Conservation (phyloP, 345 rosid species). For the Hibiscus mutabilis region DNA sequence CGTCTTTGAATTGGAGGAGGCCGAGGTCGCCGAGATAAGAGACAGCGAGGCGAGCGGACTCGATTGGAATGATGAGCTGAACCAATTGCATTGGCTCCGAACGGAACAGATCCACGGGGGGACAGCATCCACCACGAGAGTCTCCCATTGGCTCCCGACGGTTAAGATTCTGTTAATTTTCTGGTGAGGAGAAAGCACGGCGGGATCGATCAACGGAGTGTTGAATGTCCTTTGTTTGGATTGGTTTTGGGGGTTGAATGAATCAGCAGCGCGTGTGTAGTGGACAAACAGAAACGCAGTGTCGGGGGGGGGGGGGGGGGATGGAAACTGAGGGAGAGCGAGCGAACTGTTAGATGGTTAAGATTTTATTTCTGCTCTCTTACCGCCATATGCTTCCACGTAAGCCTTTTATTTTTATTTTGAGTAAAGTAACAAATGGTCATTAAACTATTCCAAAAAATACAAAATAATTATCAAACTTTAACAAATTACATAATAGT, state of each 20-base stretch:
- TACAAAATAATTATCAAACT: too few species aligned
- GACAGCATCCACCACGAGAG: slow-evolving; percentile 62
- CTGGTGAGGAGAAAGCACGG: not conserved
- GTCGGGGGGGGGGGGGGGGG: not conserved
- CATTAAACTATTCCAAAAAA: too few species aligned
- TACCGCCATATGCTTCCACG: slow-evolving; percentile 8
- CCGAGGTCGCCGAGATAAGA: slow-evolving; percentile 90
- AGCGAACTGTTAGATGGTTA: not conserved
- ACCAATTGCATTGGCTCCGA: slow-evolving; percentile 95
- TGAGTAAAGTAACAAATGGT: too few species aligned
- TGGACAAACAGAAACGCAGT: not conserved
- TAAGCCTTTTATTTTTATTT: not conserved
- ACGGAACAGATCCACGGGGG: slow-evolving; percentile 89
- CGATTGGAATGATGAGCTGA: slow-evolving; percentile 86
- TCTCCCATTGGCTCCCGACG: slow-evolving; percentile 39
- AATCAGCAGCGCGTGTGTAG: not conserved
- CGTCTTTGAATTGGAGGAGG: slow-evolving; percentile 94
- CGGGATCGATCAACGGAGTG: slow-evolving; percentile 10
- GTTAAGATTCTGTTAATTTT: slow-evolving; percentile 12
- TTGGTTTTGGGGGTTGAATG: not conserved
- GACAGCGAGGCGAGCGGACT: slow-evolving; percentile 82
- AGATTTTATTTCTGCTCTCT: slow-evolving; percentile 7
- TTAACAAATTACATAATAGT: too few species aligned
- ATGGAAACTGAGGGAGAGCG: not conserved
- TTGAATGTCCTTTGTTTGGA: not conserved